Evolutionary conservation across 192 early-diverging fungal genomes (phyloP), one percentile per base, ranked within the genome.

Genomic region (Bifiguratus adelaidae): DNA sequence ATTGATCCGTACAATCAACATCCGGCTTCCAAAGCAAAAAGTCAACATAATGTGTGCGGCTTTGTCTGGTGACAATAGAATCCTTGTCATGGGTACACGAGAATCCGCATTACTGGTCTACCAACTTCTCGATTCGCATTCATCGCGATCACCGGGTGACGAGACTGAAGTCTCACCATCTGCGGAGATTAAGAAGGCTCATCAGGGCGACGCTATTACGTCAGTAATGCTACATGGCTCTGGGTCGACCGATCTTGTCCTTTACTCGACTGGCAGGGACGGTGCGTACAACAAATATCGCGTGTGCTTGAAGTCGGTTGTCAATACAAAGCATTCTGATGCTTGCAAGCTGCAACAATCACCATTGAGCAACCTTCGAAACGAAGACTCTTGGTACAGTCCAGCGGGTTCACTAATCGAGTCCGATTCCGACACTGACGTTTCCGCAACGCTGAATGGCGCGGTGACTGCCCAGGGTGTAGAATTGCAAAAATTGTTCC

Each of bases 241-340:
- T n/a, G n/a, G n/a, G n/a, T n/a, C n/a, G n/a, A n/a, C n/a, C n/a
- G n/a, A 67, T 9, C 50, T 80, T 22, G 53, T 47, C 3, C 65
- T 84, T 13, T 74, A 67, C 41, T 76, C 74, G 1, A 72, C 76
- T 4, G 83, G 83, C 5, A 65, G 83, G 16, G 81, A 86, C 61
- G 83, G 83, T 1, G 59, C 63, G 18, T 83, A 72, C 55, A 67
- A 52, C 7, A 65, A 73, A 21, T 74, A 74, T 48, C 59, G 66
- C 2, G 52, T 80, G n/a, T n/a, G n/a, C n/a, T n/a, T n/a, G n/a
- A n/a, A n/a, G n/a, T n/a, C n/a, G n/a, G n/a, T n/a, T n/a, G n/a
- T n/a, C n/a, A n/a, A n/a, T n/a, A n/a, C n/a, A n/a, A n/a, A n/a
- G n/a, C n/a, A n/a, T n/a, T n/a, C n/a, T n/a, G n/a, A n/a, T n/a